Conservation (phyloP, 768 basidiomycete species). For the Tricholoma bakamatsutake region DNA sequence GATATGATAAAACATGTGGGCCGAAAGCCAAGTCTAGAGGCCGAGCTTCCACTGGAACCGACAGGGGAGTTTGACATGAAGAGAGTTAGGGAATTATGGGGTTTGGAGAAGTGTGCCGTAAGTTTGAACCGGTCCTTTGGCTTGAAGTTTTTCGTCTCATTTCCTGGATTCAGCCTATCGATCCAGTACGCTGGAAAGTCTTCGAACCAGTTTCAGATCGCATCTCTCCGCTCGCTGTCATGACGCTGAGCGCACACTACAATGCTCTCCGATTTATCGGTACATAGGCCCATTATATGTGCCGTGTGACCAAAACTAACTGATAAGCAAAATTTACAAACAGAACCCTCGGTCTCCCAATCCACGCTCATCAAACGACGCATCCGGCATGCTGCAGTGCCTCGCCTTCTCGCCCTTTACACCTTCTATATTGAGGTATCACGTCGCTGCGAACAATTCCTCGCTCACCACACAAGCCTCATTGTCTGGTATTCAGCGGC, state of each 20-base stretch:
- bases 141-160: background rate
- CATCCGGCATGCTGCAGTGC: background rate
- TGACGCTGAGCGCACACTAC: constrained; percentile 10
- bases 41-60: constrained; percentile 14
- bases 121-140: background rate
- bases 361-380: constrained; percentile 1
- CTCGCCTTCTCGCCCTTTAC: background rate
- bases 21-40: constrained; percentile 10
- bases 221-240: constrained; percentile 14
- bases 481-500: background rate
- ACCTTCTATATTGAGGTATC: background rate
- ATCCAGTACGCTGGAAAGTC: constrained; percentile 13
- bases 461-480: background rate
- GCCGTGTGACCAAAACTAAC: background rate
- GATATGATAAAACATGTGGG: constrained; percentile 1
- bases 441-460: background rate
- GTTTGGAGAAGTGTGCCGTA: constrained; percentile 14
- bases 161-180: constrained; percentile 9
- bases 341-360: constrained; percentile 7
- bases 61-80: constrained; percentile 13
- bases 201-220: constrained; percentile 10
- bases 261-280: constrained; percentile 15
- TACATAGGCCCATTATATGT: background rate
- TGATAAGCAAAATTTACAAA: background rate
- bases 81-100: constrained; percentile 14